Evolutionary conservation across 805 yeast genomes (phyloP).

Genomic region (Saturnispora mendoncae): DNA sequence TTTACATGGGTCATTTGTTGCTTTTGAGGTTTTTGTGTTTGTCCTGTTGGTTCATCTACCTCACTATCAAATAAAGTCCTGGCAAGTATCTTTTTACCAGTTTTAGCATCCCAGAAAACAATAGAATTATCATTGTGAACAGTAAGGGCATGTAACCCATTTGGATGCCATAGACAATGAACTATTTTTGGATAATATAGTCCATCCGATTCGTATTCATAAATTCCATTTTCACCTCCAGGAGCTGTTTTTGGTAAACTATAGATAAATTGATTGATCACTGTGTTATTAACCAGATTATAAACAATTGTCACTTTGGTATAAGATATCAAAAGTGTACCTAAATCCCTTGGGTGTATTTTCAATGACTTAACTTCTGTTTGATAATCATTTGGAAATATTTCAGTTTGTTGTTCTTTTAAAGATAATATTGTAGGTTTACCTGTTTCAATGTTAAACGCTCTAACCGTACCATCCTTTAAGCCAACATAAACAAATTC

Average conservation of each 20-base stretch:
- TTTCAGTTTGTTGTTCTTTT: constrained; percentile 60
- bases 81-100: constrained; percentile 67
- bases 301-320: constrained; percentile 59
- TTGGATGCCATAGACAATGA: constrained; percentile 81
- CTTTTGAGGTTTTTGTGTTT: constrained; percentile 13
- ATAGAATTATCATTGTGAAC: constrained; percentile 75
- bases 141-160: constrained; percentile 76
- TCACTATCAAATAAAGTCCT: constrained; percentile 59
- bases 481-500: constrained; percentile 84
- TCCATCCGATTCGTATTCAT: constrained; percentile 22
- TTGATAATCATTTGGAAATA: constrained; percentile 44
- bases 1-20: constrained; percentile 35
- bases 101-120: constrained; percentile 87
- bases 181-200: constrained; percentile 23
- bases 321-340: constrained; percentile 68
- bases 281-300: constrained; percentile 50
- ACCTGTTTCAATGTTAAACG: constrained; percentile 79
- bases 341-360: constrained; percentile 87
- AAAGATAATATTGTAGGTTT: constrained; percentile 54
- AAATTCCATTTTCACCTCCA: constrained; percentile 49
- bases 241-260: constrained; percentile 59
- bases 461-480: constrained; percentile 60
- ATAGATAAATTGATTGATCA: constrained; percentile 52
- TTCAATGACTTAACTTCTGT: constrained; percentile 54
- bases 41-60: constrained; percentile 44